These are phyloP conservation scores for Ustilago bromivora DNA, from an alignment of 1,284 basidiomycete genomes.

Conservation along the genomic window DNA sequence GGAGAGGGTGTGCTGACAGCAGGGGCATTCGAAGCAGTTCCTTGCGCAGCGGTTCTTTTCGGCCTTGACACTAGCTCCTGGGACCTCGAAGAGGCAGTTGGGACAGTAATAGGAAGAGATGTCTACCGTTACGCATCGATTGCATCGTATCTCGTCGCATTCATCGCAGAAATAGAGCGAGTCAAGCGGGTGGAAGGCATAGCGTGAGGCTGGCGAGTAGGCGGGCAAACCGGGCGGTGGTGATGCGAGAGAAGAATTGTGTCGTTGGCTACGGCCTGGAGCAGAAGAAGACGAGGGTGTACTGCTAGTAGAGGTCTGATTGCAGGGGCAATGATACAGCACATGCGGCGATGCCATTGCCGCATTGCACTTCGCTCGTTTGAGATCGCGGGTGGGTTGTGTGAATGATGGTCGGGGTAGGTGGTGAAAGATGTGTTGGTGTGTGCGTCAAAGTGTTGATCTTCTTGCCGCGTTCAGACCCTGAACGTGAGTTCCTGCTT, in stretches of 20 bases:
- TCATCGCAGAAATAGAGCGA: constrained; percentile 97
- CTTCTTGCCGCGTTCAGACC: constrained; percentile 3
- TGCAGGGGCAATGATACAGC: constrained; percentile 51
- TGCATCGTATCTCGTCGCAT: constrained; percentile 93
- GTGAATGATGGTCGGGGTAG: neutral
- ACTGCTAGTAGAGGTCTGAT: constrained; percentile 5
- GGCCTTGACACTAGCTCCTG: constrained; percentile 90
- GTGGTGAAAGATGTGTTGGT: neutral
- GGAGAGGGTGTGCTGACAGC: constrained; percentile 86
- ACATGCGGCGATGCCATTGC: constrained; percentile 32
- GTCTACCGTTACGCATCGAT: constrained; percentile 89
- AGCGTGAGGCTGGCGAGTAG: constrained; percentile 42
- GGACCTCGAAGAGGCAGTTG: constrained; percentile 98
- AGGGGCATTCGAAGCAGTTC: constrained; percentile 96
- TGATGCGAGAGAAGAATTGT: constrained; percentile 9
- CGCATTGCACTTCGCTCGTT: neutral
- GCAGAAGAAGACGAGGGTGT: constrained; percentile 1
- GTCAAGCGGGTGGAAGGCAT: constrained; percentile 77
- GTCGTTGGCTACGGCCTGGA: neutral
- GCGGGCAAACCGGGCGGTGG: constrained; percentile 42
- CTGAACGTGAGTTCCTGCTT: neutral
- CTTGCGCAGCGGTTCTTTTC: constrained; percentile 98
- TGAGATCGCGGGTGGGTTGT: neutral
- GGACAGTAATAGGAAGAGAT: constrained; percentile 97
- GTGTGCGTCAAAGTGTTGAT: constrained; percentile 33